phyloP scores from a whole-genome alignment of 345 rosid genomes.

The Trapa bicornis region DNA sequence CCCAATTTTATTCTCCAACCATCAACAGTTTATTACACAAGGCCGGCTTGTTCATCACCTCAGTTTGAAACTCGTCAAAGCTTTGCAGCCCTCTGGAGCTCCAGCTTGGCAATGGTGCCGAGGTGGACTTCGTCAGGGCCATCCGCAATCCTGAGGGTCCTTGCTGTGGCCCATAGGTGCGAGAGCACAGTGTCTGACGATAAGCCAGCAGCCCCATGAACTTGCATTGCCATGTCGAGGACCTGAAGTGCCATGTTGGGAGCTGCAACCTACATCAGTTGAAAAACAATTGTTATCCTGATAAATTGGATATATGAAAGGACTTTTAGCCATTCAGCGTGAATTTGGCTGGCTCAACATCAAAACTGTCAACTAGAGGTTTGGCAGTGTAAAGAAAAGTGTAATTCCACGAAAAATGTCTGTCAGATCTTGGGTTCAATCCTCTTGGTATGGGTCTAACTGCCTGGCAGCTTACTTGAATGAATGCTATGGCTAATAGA shows the following conservation, averaged over 20 bases:
- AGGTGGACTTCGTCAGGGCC: conserved; percentile 96
- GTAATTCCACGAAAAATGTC: not conserved
- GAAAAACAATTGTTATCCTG: not conserved
- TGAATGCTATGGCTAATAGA: too few relatives aligned
- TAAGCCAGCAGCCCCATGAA: conserved; percentile 74
- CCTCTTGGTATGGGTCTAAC: too few relatives aligned
- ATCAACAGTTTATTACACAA: not conserved
- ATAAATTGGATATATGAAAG: not conserved
- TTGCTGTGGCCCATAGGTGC: conserved; percentile 82
- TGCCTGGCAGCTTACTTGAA: too few relatives aligned
- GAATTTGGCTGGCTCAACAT: not conserved
- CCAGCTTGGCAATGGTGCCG: conserved; percentile 78
- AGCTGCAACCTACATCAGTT: conserved; percentile 68
- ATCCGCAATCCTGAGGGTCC: conserved; percentile 75
- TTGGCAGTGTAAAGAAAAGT: not conserved
- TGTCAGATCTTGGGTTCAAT: too few relatives aligned
- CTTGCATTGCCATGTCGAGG: conserved; percentile 83
- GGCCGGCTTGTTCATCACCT: too few relatives aligned
- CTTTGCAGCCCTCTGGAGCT: conserved; percentile 68
- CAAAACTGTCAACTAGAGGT: not conserved
- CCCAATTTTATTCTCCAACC: not conserved
- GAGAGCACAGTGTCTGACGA: conserved; percentile 74
- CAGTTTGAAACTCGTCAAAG: conserved; percentile 24
- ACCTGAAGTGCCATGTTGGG: conserved; percentile 89
- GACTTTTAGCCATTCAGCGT: not conserved